Percentiles rank a stretch among this genome's conserved stretches.
These are phyloP conservation scores for Aureobasidium musti DNA, from an alignment of 2,329 filamentous ascomycete species.

Conservation along the genomic window DNA sequence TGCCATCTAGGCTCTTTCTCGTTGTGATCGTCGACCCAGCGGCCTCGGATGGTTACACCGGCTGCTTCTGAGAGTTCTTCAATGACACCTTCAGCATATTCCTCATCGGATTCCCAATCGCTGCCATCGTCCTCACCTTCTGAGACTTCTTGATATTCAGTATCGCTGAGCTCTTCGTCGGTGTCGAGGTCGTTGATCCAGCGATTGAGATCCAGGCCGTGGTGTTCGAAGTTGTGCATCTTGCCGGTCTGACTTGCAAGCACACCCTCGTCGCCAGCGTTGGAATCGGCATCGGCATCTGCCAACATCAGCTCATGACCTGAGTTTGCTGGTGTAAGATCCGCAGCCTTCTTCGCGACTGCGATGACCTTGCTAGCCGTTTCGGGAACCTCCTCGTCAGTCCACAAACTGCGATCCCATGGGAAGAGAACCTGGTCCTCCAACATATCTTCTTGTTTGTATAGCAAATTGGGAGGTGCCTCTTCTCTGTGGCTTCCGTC, in stretches of 20 bases:
- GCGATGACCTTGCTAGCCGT: constrained; percentile 15
- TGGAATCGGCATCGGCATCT: constrained; percentile 11
- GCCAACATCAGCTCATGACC: constrained; percentile 17
- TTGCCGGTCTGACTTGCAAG: constrained; percentile 23
- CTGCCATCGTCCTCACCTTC: constrained; percentile 27
- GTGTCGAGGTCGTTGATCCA: constrained; percentile 29
- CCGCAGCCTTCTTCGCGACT: constrained; percentile 20
- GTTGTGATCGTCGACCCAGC: constrained; percentile 25
- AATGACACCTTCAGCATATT: constrained; percentile 26
- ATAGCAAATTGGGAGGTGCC: constrained; percentile 38
- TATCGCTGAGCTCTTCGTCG: constrained; percentile 27
- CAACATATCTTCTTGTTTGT: constrained; percentile 46
- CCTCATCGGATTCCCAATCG: constrained; percentile 24
- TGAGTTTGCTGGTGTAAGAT: constrained; percentile 6
- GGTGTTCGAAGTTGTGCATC: constrained; percentile 27
- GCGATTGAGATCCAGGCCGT: constrained; percentile 26
- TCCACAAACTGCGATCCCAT: constrained; percentile 32
- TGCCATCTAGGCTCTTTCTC: constrained; percentile 18
- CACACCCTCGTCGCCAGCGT: constrained; percentile 21
- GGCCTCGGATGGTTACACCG: constrained; percentile 21
- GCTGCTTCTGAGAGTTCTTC: constrained; percentile 28
- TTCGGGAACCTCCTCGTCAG: constrained; percentile 20
- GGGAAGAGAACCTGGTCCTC: constrained; percentile 49
- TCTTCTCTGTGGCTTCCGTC: constrained; percentile 27
- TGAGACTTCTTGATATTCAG: constrained; percentile 22